Base-by-base conservation (phyloP, 1,284 basidiomycete genomes). In the Pseudozyma hubeiensis region DNA sequence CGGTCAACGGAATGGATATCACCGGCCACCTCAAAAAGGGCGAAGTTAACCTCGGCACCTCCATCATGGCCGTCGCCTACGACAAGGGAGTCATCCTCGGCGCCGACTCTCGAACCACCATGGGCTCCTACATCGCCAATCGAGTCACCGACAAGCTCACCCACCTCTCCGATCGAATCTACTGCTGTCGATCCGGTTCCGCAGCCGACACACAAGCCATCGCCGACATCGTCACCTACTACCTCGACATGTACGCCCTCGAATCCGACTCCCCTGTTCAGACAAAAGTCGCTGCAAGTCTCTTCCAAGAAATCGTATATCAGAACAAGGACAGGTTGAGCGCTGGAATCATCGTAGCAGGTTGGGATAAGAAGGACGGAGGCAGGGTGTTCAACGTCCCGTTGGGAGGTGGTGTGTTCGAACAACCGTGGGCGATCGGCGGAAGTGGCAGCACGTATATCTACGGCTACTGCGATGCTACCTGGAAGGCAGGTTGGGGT, bases 1-100 rank as follows among this genome's bases (percentile, higher is more conserved):
- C 70, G 57, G 56, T 73, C 48, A 74, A 74, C 62, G 71, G 71
- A 31, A 74, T 68, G 71, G 71, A 69, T 59, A 70, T 75, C 52
- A 75, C 67, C 3, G 55, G 50, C 44, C 73, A 71, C 57, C 77
- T 84, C 52, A 84, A 84, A 52, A 72, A 81, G 58, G 82, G 82
- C 54, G 82, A 84, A 65, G 81, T 83, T n/a, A 72, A 84, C 52
- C 79, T 84, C 16, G 82, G 82, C 34, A 99, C 96, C 58, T 98
- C 96, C 50, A 99, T 99, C 86, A 99, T 99, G 97, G 96, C 96
- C 55, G 96, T 99, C 74, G 93, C 94, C 78, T 99, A 98, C 87
- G 89, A 94, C 45, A 90, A 90, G 43, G 96, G 96, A 52, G 96
- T 99, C 61, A 91, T 99, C 75, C 90, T 99, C 67, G 97, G 97